Evolutionary conservation across 352 stramenopile species (phyloP).

Genomic region (Pythium oligandrum): DNA sequence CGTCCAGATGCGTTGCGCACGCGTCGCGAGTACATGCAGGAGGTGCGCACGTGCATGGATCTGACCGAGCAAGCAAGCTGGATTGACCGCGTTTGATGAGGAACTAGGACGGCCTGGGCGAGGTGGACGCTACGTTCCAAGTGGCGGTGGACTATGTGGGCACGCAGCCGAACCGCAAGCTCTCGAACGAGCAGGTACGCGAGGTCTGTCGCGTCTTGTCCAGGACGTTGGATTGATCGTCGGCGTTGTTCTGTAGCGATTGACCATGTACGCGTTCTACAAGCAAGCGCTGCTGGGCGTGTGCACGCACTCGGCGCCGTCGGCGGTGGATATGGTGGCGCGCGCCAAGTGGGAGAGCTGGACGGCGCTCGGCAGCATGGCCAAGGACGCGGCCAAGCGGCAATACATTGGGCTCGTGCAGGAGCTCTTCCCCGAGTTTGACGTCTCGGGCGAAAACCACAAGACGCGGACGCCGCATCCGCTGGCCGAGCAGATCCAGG

Average conservation of each 20-base stretch:
- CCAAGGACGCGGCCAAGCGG: constrained; percentile 43
- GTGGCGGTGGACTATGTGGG: constrained; percentile 66
- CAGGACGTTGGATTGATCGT: not conserved
- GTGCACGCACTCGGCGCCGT: constrained; percentile 50
- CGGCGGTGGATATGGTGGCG: constrained; percentile 59
- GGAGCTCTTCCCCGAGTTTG: constrained; percentile 66
- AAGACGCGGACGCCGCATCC: constrained; percentile 1
- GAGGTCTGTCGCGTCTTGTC: not conserved
- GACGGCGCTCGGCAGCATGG: constrained; percentile 54
- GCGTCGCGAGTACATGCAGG: too few species aligned
- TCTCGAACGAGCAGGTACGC: constrained; percentile 62
- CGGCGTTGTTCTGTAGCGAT: constrained; percentile 24
- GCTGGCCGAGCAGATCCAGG: constrained; percentile 15
- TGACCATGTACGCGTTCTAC: constrained; percentile 79
- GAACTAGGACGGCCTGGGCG: constrained; percentile 46
- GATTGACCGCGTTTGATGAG: too few species aligned
- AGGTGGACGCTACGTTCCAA: constrained; percentile 64
- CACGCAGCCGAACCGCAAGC: constrained; percentile 31
- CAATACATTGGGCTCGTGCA: constrained; percentile 70
- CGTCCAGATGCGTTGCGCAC: too few species aligned
- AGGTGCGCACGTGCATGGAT: too few species aligned
- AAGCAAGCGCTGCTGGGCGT: constrained; percentile 69
- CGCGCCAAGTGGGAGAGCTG: constrained; percentile 79
- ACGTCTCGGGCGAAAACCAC: constrained; percentile 26
- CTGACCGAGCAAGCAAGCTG: too few species aligned